Base-by-base conservation (phyloP, 805 yeast genomes). In the Pichia insulana region DNA sequence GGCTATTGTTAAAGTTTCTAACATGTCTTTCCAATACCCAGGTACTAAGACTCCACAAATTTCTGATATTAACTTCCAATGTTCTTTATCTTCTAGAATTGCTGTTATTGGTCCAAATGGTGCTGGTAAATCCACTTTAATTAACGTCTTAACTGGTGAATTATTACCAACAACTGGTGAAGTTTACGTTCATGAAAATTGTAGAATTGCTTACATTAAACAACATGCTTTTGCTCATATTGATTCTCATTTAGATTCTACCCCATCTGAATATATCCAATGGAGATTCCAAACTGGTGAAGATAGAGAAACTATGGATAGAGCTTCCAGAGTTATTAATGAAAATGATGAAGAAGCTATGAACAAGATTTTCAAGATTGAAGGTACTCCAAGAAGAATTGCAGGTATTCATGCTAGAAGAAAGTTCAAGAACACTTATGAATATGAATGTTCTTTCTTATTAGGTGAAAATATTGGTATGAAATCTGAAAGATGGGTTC, bases 211-310 rank as follows among this genome's bases (percentile, higher is more conserved):
- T 65, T 92, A 92, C 92, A 89, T 92, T 64, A 92, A 92, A 78
- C 99, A 92, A 78, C 98, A 94, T 72, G 98, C 98, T 71, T 92
- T 92, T 68, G 97, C 97, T 55, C 98, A 92, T 73, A 90, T 92
- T 65, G 99, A 94, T 73, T 80, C 84, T 68, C 98, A 92, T 70
- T 80, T 90, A 70, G 99, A 92, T 81, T 86, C 84, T 81, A 92
- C 99, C 65, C 98, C 98, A 67, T 88, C 97, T 64, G 98, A 92
- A 79, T 92, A 92, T 78, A 92, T 92, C 62, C 98, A 92, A 78
- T 92, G 98, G 98, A 92, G 98, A 83, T 92, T 90, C 97, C 98
- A 92, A 79, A 92, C 98, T 68, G 98, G 98, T 89, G 98, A 92
- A 79, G 98, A 92, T 74, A 88, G 98, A 78, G 98, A 92, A 80